Percentiles rank a stretch among this genome's conserved stretches.
Conservation (phyloP, 2,329 filamentous ascomycete genomes). For the Hypocrella siamensis region DNA sequence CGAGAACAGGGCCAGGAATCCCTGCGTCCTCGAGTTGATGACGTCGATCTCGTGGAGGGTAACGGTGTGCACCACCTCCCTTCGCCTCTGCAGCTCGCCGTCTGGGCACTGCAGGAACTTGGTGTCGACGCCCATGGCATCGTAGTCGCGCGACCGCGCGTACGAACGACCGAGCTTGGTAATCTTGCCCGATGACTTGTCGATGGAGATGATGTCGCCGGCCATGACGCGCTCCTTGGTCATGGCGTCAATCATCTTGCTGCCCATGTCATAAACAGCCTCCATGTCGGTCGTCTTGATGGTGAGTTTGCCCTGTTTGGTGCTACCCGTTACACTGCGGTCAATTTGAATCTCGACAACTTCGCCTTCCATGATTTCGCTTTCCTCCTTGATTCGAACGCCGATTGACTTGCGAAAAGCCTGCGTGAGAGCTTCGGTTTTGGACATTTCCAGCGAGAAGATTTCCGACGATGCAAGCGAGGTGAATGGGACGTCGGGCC, state of each 20-base stretch:
- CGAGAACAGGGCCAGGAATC: constrained; percentile 91
- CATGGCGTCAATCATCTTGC: constrained; percentile 99
- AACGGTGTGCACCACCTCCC: constrained; percentile 94
- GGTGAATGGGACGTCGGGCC: constrained; percentile 89
- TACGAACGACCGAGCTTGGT: constrained; percentile 93
- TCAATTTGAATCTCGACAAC: constrained; percentile 99
- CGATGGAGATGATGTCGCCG: constrained; percentile 94
- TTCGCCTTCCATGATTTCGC: constrained; percentile 97
- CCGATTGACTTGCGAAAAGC: constrained; percentile 98
- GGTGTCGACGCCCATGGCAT: constrained; percentile 96
- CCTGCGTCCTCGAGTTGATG: constrained; percentile 97
- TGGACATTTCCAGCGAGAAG: constrained; percentile 98
- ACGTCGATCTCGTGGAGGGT: constrained; percentile 97
- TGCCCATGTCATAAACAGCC: constrained; percentile 98
- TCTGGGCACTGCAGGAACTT: constrained; percentile 97
- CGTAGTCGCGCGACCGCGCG: constrained; percentile 90
- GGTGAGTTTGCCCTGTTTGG: constrained; percentile 96
- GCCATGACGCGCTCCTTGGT: constrained; percentile 99
- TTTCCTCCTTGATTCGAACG: constrained; percentile 96
- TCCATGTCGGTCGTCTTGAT: constrained; percentile 99
- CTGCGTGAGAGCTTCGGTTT: constrained; percentile 94
- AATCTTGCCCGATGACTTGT: constrained; percentile 96
- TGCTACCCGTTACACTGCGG: constrained; percentile 85
- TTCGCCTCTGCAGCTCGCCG: constrained; percentile 90
- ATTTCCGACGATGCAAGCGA: constrained; percentile 93